Percentiles rank a stretch among this genome's conserved stretches.
Evolutionary conservation across 1,139 yeast species (phyloP).

Genomic region (Saccharomycopsis hybrid): DNA sequence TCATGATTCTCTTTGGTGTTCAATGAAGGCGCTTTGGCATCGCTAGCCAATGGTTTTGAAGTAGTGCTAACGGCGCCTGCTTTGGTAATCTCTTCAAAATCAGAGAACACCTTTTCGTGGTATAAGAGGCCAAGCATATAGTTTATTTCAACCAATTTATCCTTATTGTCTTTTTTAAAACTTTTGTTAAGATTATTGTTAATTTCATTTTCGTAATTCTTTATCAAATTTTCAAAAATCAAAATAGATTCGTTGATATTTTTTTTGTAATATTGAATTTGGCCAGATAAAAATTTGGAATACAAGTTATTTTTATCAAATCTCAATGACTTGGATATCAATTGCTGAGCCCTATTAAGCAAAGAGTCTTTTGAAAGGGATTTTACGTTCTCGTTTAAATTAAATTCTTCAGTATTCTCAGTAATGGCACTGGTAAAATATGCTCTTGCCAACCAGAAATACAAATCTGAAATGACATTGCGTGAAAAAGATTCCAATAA

Average conservation of each 20-base stretch:
- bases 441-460: constrained; percentile 19
- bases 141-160: constrained; percentile 68
- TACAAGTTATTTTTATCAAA: constrained; percentile 55
- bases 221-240: constrained; percentile 71
- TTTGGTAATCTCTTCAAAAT: constrained; percentile 22
- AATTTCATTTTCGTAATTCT: constrained; percentile 25
- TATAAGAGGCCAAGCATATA: constrained; percentile 73
- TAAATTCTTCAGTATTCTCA: constrained; percentile 36
- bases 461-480: constrained; percentile 15
- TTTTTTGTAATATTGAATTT: constrained; percentile 70
- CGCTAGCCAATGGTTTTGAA: neutral
- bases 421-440: constrained; percentile 27
- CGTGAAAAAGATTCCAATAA: constrained; percentile 24
- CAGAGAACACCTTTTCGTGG: constrained; percentile 37
- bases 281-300: constrained; percentile 80
- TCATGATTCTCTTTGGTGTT: constrained; percentile 15
- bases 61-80: constrained; percentile 11
- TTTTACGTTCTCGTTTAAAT: constrained; percentile 46
- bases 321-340: constrained; percentile 66
- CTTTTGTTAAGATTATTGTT: constrained; percentile 1
- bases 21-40: constrained; percentile 10
- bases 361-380: constrained; percentile 55
- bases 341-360: constrained; percentile 64
- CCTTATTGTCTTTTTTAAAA: constrained; percentile 30
- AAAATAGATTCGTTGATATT: constrained; percentile 78